Evolutionary conservation across 108 stramenopile species (phyloP), one percentile per base, ranked within the genome.

Genomic region (Skeletonema potamos): DNA sequence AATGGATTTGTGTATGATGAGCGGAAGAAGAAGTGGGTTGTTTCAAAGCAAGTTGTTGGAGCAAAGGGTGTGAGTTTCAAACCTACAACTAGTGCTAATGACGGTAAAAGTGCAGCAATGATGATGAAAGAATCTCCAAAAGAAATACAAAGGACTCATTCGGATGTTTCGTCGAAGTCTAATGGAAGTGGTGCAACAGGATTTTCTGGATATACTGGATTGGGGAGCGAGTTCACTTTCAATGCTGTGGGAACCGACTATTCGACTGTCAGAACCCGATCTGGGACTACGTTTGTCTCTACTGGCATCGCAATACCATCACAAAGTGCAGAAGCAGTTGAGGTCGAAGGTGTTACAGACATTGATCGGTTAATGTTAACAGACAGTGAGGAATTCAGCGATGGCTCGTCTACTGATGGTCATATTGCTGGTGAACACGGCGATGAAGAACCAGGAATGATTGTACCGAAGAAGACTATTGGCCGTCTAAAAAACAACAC

Each of bases 1-100:
- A 79, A 79, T 57, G 78, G 78, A 6, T 79, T 79, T 56, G 54
- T 72, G 0, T 79, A 68, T 43, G 71, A 79, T 60, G 70, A 79
- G 55, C 6, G 22, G 17, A 72, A 72, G 57, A 79, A 79, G 57
- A 79, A 79, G 28, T 79, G 78, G 78, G 78, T 79, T 0, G 64
- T 68, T 20, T 57, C 36, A 28, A 56, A 41, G 3, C 56, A 68
- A 24, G 56, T 57, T 2, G 54, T 79, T 6, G 78, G 41, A 8
- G 26, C 62, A 6, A 79, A 68, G 54, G 62, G 62, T 44, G 78
- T 79, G 9, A 68, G 71, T 29, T 72, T 79, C 32, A 58, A 68
- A 24, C 44, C 57, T 3, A 44, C 28, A 0, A 72, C 65, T 51
- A 66, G 66, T 17, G 34, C 44, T 28, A 27, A 34, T n/a, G 7